These are phyloP conservation scores for Triglochin maritima DNA, from an alignment of 106 monocot genomes.

Conservation along the genomic window DNA sequence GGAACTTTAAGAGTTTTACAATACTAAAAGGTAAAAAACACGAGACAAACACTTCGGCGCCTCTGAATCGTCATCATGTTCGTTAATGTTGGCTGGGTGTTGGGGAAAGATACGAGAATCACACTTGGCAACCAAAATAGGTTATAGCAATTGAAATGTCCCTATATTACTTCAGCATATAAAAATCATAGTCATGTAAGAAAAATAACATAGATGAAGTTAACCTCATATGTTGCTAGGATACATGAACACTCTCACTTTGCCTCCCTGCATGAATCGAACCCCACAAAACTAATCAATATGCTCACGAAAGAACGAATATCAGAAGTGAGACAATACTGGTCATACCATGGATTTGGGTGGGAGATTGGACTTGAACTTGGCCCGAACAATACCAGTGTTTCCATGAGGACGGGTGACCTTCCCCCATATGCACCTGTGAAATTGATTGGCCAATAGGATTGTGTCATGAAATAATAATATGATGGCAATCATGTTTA, in stretches of 20 bases:
- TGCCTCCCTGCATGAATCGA: conserved; percentile 1
- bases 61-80: too few species aligned
- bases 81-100: too few species aligned
- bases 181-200: too few species aligned
- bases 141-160: too few species aligned
- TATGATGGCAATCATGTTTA: background rate
- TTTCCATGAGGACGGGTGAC: conserved; percentile 71
- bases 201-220: too few species aligned
- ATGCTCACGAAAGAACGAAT: background rate
- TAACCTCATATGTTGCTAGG: conserved; percentile 10
- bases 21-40: too few species aligned
- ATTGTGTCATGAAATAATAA: too few species aligned
- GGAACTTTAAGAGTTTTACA: too few species aligned
- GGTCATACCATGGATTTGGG: conserved; percentile 62
- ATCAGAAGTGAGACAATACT: background rate
- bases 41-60: too few species aligned
- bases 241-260: conserved; percentile 10
- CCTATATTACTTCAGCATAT: too few species aligned
- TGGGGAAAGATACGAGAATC: too few species aligned
- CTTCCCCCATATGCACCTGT: conserved; percentile 72
- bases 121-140: too few species aligned
- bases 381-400: conserved; percentile 66
- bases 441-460: background rate
- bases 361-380: conserved; percentile 81
- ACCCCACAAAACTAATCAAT: background rate